Percentiles rank a stretch among this genome's conserved stretches.
These are phyloP conservation scores for Fusarium illudens DNA, from an alignment of 2,329 filamentous ascomycete genomes.

Conservation along the genomic window DNA sequence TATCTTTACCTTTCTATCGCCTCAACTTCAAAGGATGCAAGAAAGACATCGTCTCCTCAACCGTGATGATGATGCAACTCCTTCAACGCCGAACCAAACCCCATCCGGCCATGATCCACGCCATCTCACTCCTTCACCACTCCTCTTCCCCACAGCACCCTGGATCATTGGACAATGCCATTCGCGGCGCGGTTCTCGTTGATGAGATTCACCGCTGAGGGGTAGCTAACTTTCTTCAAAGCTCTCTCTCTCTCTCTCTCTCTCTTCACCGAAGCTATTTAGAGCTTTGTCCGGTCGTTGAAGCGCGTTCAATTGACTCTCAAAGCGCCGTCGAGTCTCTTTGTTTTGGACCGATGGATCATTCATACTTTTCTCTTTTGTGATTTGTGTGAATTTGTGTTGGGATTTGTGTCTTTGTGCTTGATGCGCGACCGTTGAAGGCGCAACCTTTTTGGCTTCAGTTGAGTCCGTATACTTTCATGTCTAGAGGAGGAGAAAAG, in stretches of 20 bases:
- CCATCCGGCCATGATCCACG: slow-evolving; percentile 29
- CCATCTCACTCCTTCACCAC: slow-evolving; percentile 7
- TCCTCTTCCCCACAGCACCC: slow-evolving; percentile 26
- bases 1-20: no score
- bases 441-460: neutral
- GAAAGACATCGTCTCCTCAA: no score
- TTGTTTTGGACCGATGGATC: neutral
- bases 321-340: neutral
- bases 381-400: neutral
- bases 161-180: slow-evolving; percentile 23
- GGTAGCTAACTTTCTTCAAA: neutral
- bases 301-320: neutral
- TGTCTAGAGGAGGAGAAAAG: no score
- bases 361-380: neutral
- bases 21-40: no score
- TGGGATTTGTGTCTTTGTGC: neutral
- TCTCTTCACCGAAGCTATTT: slow-evolving; percentile 1
- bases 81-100: slow-evolving; percentile 22
- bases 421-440: neutral
- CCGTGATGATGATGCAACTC: neutral
- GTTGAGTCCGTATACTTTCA: neutral
- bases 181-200: neutral
- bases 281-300: neutral
- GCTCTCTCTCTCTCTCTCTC: neutral
- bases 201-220: slow-evolving; percentile 30